These are phyloP conservation scores for Leccinum aurantiacum DNA, from an alignment of 768 basidiomycete species.

Conservation along the genomic window DNA sequence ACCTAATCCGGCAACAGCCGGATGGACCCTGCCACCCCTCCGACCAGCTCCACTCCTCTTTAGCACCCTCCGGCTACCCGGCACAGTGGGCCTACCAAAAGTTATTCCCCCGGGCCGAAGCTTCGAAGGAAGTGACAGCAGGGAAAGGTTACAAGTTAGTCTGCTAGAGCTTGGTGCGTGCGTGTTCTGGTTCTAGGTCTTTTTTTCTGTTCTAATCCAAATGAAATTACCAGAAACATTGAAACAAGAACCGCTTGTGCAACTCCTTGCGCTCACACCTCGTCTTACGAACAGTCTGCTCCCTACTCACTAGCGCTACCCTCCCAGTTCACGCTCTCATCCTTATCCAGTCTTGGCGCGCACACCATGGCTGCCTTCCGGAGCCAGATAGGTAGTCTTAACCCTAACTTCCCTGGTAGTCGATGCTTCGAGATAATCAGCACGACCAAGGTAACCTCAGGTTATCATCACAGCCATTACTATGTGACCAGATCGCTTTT, in stretches of 20 bases:
- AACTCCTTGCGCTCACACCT: constrained; percentile 37
- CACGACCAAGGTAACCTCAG: no score
- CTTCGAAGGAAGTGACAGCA: constrained; percentile 49
- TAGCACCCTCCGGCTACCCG: no score
- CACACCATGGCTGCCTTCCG: background rate
- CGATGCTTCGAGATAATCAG: no score
- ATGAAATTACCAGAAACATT: background rate
- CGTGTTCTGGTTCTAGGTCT: no score
- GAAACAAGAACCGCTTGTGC: no score
- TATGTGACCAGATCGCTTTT: no score
- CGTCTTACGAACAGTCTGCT: constrained; percentile 29
- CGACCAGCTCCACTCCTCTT: no score
- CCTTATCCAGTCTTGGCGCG: constrained; percentile 8
- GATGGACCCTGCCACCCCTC: no score
- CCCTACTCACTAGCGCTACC: constrained; percentile 31
- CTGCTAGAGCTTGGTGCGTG: constrained; percentile 55
- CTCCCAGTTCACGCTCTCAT: constrained; percentile 31
- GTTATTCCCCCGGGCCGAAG: constrained; percentile 44
- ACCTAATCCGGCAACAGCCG: no score
- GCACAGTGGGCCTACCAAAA: constrained; percentile 54
- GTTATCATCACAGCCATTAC: no score
- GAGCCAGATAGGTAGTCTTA: no score
- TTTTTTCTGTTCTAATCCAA: background rate
- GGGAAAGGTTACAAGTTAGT: constrained; percentile 56
- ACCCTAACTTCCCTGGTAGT: no score